phyloP scores from a whole-genome alignment of 306 rosid species.

The Hippophae tibetana region DNA sequence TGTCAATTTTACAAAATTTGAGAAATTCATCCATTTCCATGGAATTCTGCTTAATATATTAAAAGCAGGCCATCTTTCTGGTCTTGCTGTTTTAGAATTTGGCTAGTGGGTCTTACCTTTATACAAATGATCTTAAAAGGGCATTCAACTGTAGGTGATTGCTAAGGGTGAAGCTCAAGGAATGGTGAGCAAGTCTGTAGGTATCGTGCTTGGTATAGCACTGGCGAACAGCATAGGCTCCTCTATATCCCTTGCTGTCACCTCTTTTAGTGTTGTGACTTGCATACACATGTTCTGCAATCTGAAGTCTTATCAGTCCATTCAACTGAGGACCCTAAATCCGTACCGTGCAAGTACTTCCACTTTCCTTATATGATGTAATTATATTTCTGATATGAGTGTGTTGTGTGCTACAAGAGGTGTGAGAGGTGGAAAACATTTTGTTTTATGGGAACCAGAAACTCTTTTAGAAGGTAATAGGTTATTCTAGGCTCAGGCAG shows the following conservation, averaged over 20 bases:
- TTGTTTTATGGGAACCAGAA: too few relatives aligned
- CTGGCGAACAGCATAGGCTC: slow-evolving; percentile 72
- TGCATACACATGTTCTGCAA: slow-evolving; percentile 91
- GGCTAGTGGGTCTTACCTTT: neutral
- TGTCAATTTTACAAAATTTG: slow-evolving; percentile 7
- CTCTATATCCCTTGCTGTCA: slow-evolving; percentile 63
- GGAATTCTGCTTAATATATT: neutral
- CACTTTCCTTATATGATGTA: too few relatives aligned
- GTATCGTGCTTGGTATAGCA: slow-evolving; percentile 72
- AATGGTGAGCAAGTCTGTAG: slow-evolving; percentile 92
- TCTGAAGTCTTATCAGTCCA: slow-evolving; percentile 87
- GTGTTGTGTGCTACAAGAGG: too few relatives aligned
- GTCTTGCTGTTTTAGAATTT: neutral
- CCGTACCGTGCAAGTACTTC: slow-evolving; percentile 72
- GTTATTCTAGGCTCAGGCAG: too few relatives aligned
- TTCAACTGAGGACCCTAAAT: slow-evolving; percentile 76
- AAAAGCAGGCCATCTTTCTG: slow-evolving; percentile 1
- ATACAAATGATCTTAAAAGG: slow-evolving; percentile 12
- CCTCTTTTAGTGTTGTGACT: slow-evolving; percentile 68
- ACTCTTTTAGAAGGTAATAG: too few relatives aligned
- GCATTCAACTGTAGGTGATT: slow-evolving; percentile 54
- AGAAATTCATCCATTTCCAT: slow-evolving; percentile 8
- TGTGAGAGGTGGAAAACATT: too few relatives aligned
- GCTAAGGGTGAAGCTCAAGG: slow-evolving; percentile 99
- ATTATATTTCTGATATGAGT: too few relatives aligned